A percentile compares a stretch with the other conserved stretches of the same genome.
Conservation (phyloP, 306 rosid genomes). For the Abrus precatorius region DNA sequence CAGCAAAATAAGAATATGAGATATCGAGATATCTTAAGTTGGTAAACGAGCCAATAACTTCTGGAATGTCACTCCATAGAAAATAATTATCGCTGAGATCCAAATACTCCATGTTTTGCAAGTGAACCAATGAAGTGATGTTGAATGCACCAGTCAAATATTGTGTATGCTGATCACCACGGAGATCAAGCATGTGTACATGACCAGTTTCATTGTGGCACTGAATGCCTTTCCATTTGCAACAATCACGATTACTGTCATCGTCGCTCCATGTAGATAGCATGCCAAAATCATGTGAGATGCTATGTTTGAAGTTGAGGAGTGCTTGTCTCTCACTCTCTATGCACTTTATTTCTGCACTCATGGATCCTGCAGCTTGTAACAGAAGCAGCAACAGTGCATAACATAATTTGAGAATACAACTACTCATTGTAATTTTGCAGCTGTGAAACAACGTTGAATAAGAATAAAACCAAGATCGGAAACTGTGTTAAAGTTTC, state of each 20-base stretch:
- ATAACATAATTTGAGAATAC: no score
- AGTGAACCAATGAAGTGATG: neutral
- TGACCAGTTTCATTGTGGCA: neutral
- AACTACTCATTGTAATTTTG: no score
- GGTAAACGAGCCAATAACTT: neutral
- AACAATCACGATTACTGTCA: no score
- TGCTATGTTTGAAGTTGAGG: constrained; percentile 6
- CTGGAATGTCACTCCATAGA: neutral
- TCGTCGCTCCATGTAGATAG: constrained; percentile 20
- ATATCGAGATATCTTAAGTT: constrained; percentile 38
- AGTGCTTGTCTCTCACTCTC: constrained; percentile 34
- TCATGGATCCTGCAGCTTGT: no score
- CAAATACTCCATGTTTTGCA: constrained; percentile 4
- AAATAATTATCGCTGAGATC: neutral
- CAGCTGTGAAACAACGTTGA: no score
- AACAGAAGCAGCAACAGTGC: no score
- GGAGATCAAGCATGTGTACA: neutral
- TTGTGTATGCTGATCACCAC: neutral
- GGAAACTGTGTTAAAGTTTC: no score
- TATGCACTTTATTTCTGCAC: neutral
- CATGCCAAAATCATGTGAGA: neutral
- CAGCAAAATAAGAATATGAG: rapidly evolving
- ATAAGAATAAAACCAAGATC: no score
- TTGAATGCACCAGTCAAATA: neutral
- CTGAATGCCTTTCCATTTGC: neutral